phyloP scores from a whole-genome alignment of 805 yeast genomes.

The Spathaspora arborariae region DNA sequence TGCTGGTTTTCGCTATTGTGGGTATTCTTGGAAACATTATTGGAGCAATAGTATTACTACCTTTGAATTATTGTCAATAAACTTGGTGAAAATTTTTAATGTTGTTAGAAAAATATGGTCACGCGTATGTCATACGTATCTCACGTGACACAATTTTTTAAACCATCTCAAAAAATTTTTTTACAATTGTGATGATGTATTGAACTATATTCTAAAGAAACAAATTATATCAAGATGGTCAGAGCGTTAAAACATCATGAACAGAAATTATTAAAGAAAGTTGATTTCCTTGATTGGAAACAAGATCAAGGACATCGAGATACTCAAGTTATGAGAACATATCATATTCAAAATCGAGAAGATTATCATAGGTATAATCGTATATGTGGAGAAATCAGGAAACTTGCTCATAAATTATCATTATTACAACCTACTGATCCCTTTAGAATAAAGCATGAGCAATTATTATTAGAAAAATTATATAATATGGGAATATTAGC shows the following conservation, averaged over 20 bases:
- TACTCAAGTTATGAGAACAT: conserved; percentile 92
- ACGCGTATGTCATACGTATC: neutral
- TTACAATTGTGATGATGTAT: neutral
- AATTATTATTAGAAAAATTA: conserved; percentile 78
- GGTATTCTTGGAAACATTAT: neutral
- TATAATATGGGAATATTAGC: conserved; percentile 85
- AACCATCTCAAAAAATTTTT: conserved; percentile 1
- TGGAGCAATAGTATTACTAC: neutral
- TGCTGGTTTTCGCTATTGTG: neutral
- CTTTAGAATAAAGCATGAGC: conserved; percentile 83
- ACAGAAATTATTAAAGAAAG: conserved; percentile 89
- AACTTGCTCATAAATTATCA: conserved; percentile 81
- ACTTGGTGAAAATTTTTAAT: neutral
- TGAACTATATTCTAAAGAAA: neutral
- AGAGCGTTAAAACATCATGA: conserved; percentile 92
- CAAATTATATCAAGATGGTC: conserved; percentile 50
- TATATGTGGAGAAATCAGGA: conserved; percentile 87
- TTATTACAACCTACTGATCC: conserved; percentile 85
- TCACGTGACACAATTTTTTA: neutral
- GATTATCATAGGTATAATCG: conserved; percentile 93
- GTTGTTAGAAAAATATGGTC: neutral
- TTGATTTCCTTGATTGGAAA: conserved; percentile 96
- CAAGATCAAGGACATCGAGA: conserved; percentile 94
- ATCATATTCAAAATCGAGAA: conserved; percentile 90
- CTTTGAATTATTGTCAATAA: neutral